Conservation (phyloP, 257 asterid species). For the Cinchona pubescens region DNA sequence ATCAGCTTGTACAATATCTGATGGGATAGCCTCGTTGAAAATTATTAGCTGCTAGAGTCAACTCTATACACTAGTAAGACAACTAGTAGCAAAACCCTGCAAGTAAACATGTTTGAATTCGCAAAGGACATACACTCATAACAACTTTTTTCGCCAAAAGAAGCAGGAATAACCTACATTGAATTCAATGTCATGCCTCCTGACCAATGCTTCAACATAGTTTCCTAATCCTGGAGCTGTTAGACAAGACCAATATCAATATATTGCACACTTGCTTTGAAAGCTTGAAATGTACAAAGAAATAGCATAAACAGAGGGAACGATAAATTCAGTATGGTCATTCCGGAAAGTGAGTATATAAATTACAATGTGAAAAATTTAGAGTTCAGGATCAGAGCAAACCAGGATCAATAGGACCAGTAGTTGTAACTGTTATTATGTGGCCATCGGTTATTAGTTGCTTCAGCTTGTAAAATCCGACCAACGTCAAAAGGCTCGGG, state of each 20-base stretch:
- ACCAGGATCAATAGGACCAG: constrained; percentile 79
- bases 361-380: neutral
- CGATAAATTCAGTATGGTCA: neutral
- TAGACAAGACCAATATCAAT: constrained; percentile 22
- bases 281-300: neutral
- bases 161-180: constrained; percentile 44
- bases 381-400: constrained; percentile 15
- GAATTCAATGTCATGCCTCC: constrained; percentile 89
- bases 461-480: constrained; percentile 77
- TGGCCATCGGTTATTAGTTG: constrained; percentile 53
- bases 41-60: neutral
- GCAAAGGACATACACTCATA: neutral
- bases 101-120: neutral
- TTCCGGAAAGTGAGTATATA: neutral
- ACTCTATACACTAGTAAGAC: neutral
- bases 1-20: neutral
- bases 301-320: neutral
- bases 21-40: neutral
- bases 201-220: constrained; percentile 92
- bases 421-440: constrained; percentile 46
- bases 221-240: constrained; percentile 95
- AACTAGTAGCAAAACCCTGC: neutral
- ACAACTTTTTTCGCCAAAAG: neutral
- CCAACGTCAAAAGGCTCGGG: constrained; percentile 92
- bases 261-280: neutral